These are phyloP conservation scores for Leucaena leucocephala DNA, from an alignment of 306 rosid species.

Conservation along the genomic window DNA sequence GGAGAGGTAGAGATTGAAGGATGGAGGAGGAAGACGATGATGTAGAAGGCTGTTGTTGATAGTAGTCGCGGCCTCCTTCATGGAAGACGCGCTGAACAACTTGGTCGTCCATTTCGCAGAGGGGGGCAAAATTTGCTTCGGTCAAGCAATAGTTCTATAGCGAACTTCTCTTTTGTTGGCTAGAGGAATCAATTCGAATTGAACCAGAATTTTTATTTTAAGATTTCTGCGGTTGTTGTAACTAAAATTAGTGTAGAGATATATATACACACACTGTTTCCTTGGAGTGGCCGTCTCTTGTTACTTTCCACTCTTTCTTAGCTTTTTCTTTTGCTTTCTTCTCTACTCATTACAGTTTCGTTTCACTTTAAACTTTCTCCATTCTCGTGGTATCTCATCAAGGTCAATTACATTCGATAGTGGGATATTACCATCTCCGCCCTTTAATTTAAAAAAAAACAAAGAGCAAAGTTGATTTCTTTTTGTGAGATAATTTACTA, in stretches of 20 bases:
- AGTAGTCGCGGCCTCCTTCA: conserved; percentile 96
- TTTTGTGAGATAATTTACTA: no score
- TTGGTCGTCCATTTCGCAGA: conserved; percentile 68
- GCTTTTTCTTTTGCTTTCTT: background rate
- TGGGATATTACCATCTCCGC: no score
- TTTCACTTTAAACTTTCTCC: background rate
- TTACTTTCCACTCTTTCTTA: background rate
- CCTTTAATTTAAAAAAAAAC: no score
- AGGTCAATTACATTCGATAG: no score
- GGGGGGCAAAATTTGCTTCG: background rate
- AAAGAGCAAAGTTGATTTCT: no score
- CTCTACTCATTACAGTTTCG: background rate
- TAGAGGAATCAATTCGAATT: background rate
- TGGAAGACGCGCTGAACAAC: conserved; percentile 98
- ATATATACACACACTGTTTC: background rate
- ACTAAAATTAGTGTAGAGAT: background rate
- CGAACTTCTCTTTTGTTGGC: background rate
- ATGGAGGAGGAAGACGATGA: conserved; percentile 82
- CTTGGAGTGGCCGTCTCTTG: conserved; percentile 18
- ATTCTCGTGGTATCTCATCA: no score
- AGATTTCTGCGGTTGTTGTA: conserved; percentile 6
- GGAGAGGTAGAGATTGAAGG: conserved; percentile 98
- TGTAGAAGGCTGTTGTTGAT: conserved; percentile 88
- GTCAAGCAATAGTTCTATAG: background rate
- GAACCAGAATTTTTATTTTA: background rate